Evolutionary conservation across 441 rosid genomes (phyloP), one percentile per base, ranked within the genome.

Genomic region (Adansonia gregorii): DNA sequence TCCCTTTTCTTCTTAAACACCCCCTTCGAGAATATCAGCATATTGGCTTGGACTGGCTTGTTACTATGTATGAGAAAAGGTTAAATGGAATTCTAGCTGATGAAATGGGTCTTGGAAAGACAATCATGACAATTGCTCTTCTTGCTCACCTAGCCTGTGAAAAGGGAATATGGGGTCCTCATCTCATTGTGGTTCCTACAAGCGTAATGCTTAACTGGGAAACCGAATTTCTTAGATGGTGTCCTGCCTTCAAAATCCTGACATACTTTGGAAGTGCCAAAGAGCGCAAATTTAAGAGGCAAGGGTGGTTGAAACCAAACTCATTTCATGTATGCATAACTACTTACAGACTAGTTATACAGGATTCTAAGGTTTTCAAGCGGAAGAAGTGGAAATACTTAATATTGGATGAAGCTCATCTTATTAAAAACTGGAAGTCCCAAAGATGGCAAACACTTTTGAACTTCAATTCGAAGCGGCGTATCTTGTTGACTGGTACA

Each of bases 181-280:
- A 97, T 91, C 94, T 97, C 61, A 97, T 97, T 78, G 97, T 97
- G 79, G 99, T 97, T 87, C 99, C 99, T 67, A 97, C 99, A 58
- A 97, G 99, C 88, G 99, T 97, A 78, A 95, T 97, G 99, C 98
- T 97, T 74, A 97, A 97, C 83, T 97, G 99, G 99, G 99, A 97
- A 91, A 97, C 99, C 74, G 99, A 97, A 81, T 97, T 97, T 89
- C 97, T 97, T 79, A 97, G 94, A 81, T 97, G 99, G 99, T 93
- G 98, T 86, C 99, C 99, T 80, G 99, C 99, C 70, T 95, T 97
- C 83, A 97, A 97, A 88, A 97, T 97, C 76, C 90, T 97, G 75
- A 97, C 99, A 71, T 97, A 97, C 85, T 97, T 95, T 83, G 99
- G 99, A 82, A 97, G 94, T 88, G 98, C 99, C 69, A 97, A 93